Base-by-base conservation (phyloP, 139 green algal species). In the Closterium sp. region DNA sequence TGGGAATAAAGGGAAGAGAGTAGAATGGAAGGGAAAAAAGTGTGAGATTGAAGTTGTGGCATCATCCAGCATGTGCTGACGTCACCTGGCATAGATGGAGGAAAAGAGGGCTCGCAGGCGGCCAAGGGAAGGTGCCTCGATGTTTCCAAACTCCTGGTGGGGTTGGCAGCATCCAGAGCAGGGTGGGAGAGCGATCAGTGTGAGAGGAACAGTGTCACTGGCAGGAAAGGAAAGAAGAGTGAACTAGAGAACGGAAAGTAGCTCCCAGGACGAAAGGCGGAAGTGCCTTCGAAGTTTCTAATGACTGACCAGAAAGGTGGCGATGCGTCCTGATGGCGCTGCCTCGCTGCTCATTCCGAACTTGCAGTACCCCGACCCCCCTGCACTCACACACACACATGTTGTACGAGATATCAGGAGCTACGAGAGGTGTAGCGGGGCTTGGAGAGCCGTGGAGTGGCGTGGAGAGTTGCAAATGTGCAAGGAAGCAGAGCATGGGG, bases 61-160 rank as follows among this genome's bases (percentile, higher is more conserved):
- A n/a, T n/a, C n/a, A n/a, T n/a, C n/a, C n/a, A n/a, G n/a, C n/a
- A n/a, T n/a, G n/a, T n/a, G n/a, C n/a, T 79, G 62, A 88, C 27
- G 29, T 88, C 85, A 88, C 85, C 85, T 88, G 85, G 28, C 29
- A 24, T 34, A 88, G 29, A 88, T 24, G 11, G 85, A 31, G 29
- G 85, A 88, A 22, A 34, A 88, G 85, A 88, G 85, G 19, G 28
- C 29, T 31, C 29, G 28, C 10, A 88, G 85, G 85, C 85, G 85
- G 28, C 24, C 29, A 4, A 88, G 85, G 29, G 85, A 34, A 31
- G 85, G 85, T 31, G 29, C 29, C 85, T 88, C 85, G 29, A 88
- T 88, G 85, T 88, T 88, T 31, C 85, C 85, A 88, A 88, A 88
- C 29, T 88, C 85, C 85, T 88, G 85, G 17, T 79, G 17, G 17